Percentiles rank a stretch among this genome's conserved stretches.
Evolutionary conservation across 2,329 filamentous ascomycete species (phyloP).

Genomic region (Alternaria rosae): DNA sequence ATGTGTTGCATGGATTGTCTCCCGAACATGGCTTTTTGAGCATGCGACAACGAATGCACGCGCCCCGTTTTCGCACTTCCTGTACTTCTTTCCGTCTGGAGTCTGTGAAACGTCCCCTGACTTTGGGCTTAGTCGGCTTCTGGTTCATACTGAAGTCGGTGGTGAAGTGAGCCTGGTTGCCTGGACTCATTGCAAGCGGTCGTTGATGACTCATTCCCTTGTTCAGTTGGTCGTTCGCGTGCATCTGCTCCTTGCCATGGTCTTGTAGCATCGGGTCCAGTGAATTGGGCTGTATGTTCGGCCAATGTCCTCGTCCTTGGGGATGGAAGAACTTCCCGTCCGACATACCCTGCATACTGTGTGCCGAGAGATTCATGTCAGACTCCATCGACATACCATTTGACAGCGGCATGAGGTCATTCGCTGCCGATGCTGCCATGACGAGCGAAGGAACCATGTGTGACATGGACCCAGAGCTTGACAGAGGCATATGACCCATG

Average conservation of each 20-base stretch:
- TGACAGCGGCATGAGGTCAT: conserved; percentile 49
- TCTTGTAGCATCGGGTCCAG: conserved; percentile 48
- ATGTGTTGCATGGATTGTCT: conserved; percentile 66
- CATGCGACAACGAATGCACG: conserved; percentile 70
- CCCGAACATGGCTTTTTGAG: conserved; percentile 70
- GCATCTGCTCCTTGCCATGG: conserved; percentile 37
- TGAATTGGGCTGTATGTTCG: conserved; percentile 35
- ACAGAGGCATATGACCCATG: conserved; percentile 40
- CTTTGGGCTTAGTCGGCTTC: conserved; percentile 55
- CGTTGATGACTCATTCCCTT: conserved; percentile 40
- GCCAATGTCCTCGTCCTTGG: conserved; percentile 42
- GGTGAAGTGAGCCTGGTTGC: conserved; percentile 47
- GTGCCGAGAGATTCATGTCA: conserved; percentile 40
- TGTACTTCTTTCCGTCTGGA: conserved; percentile 66
- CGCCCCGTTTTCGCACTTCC: conserved; percentile 66
- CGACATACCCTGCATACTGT: conserved; percentile 35
- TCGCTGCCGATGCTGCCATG: conserved; percentile 51
- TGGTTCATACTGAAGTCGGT: conserved; percentile 51
- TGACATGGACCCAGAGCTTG: conserved; percentile 39
- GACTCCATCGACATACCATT: conserved; percentile 46
- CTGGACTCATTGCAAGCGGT: conserved; percentile 50
- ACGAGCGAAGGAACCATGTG: conserved; percentile 49
- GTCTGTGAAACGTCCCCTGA: conserved; percentile 64
- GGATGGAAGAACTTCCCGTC: conserved; percentile 46
- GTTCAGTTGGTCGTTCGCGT: conserved; percentile 29